Base-by-base conservation (phyloP, 257 asterid species). In the Solanum verrucosum region DNA sequence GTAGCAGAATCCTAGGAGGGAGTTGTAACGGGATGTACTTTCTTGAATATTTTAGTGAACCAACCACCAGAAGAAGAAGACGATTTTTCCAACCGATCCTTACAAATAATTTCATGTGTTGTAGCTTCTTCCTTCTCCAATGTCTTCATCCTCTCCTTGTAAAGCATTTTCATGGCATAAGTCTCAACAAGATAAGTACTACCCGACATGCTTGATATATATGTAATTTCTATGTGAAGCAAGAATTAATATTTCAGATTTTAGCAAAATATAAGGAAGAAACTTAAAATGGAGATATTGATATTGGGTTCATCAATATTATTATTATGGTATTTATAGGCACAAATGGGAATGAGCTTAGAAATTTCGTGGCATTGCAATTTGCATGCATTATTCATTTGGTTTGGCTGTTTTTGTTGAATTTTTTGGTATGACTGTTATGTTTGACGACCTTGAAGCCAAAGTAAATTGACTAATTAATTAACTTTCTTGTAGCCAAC, bases 121-220 rank as follows among this genome's bases (percentile, higher is more conserved):
- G 75, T 29, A 42, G 31, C 38, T n/a, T 67, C 33, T 90, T 88
- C 20, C 60, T 84, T 79, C 11, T 88, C 87, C 27, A 59, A 77
- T 46, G 16, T 70, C 84, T 92, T 82, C 84, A 63, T 89, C 87
- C 71, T 91, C 87, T 90, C 90, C 71, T 87, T 85, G 52, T 88
- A 63, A 33, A 88, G 52, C 15, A 86, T 91, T 59, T 63, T 89
- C 90, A 75, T 88, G 56, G 87, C 87, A 16, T 90, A 87, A 44
- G 25, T 89, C 73, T 91, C 94, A 37, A 89, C 93, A 83, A 92
- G 90, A 77, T 35, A 56, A 68, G 46, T 65, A 68, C 87, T 85
- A 38, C 67, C 20, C 18, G 44, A 65, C 82, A 85, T 65, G 63
- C 37, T 65, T 65, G 79, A 25, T 65, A 15, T 37, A 29, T 72